Evolutionary conservation across 345 rosid species (phyloP).

Genomic region (Brassica nigra): DNA sequence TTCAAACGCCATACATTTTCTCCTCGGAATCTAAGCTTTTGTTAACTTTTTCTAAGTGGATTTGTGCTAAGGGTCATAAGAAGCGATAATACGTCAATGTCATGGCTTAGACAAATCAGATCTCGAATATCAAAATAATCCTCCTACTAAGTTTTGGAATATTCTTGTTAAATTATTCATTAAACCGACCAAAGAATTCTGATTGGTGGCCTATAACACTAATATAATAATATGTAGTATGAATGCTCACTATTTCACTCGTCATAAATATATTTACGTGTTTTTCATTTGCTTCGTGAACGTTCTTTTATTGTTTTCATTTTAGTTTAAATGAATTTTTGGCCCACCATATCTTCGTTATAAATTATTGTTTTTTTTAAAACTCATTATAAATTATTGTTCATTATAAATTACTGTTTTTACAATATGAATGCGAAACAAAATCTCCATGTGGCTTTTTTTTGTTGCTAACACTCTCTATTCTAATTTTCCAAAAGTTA

Average conservation of each 20-base stretch:
- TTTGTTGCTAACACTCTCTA: background rate
- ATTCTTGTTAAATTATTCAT: conserved; percentile 18
- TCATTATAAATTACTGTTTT: background rate
- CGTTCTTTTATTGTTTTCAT: conserved; percentile 30
- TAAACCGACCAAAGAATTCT: conserved; percentile 1
- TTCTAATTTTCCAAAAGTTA: background rate
- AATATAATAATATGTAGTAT: conserved; percentile 7
- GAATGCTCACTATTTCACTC: conserved; percentile 33
- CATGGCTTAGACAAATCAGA: background rate
- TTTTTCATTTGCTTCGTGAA: conserved; percentile 40
- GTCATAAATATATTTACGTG: conserved; percentile 39
- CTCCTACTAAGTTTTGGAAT: background rate
- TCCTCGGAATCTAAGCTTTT: background rate
- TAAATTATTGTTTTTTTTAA: background rate
- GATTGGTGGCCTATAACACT: conserved; percentile 37
- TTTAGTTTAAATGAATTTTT: conserved; percentile 14
- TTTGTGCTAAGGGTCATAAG: background rate
- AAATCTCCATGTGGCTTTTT: background rate
- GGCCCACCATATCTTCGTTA: conserved; percentile 38
- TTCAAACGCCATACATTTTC: background rate
- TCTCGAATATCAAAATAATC: background rate
- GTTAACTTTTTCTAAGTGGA: background rate
- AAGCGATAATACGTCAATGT: background rate
- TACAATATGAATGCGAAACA: conserved; percentile 27
- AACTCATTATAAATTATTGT: background rate